These are phyloP conservation scores for Chrysanthemum makinoi DNA, from an alignment of 129 eudicot species.

Conservation along the genomic window DNA sequence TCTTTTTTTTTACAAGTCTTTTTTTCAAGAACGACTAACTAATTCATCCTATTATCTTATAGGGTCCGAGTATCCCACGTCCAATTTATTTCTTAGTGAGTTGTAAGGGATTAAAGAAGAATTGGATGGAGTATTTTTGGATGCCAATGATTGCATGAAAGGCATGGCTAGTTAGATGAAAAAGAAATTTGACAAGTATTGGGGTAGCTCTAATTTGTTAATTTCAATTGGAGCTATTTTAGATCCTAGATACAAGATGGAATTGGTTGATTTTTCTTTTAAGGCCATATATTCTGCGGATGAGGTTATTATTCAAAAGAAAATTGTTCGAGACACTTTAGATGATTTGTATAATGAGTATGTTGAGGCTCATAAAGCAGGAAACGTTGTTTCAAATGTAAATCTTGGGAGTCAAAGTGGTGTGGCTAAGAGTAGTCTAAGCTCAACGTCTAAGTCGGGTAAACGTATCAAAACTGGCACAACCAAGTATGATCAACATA, in stretches of 20 bases:
- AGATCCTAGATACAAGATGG: background rate
- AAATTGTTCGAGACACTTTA: background rate
- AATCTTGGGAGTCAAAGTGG: background rate
- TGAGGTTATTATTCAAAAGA: background rate
- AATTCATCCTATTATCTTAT: background rate
- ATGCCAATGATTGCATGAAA: background rate
- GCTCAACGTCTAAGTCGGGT: background rate
- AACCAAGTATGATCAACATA: background rate
- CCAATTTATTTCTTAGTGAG: constrained; percentile 10
- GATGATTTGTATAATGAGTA: background rate
- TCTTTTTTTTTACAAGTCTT: background rate
- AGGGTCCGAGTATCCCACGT: background rate
- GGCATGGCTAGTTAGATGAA: background rate
- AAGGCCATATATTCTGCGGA: background rate
- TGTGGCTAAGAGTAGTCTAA: background rate
- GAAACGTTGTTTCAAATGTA: background rate
- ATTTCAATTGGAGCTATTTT: background rate
- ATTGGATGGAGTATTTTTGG: background rate
- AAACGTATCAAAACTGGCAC: background rate
- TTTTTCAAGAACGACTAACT: too few species aligned
- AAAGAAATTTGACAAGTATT: background rate
- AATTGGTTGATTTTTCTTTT: background rate
- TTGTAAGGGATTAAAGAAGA: constrained; percentile 8
- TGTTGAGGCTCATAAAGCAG: background rate
- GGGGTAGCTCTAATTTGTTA: background rate